These are phyloP conservation scores for Glutinoglossum americanum DNA, from an alignment of 495 filamentous ascomycete genomes.

Conservation along the genomic window DNA sequence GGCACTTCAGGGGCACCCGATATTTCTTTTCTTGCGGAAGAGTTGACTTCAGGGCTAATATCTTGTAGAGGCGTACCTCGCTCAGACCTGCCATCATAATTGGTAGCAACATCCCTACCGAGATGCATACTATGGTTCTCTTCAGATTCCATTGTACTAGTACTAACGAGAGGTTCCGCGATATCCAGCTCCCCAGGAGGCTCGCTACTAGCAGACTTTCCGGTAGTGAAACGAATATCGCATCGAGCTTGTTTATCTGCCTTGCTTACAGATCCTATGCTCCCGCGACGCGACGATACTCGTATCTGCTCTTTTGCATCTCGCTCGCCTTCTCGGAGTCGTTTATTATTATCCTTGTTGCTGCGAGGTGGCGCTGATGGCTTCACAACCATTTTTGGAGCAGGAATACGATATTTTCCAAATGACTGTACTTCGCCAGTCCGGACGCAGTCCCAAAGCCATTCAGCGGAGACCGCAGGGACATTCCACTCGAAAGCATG, in stretches of 20 bases:
- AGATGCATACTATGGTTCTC: not conserved
- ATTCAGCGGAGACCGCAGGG: conserved; percentile 53
- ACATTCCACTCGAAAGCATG: conserved; percentile 52
- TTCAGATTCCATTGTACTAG: not conserved
- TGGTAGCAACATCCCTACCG: not conserved
- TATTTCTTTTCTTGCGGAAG: not conserved
- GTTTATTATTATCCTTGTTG: not conserved
- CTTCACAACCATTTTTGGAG: not conserved
- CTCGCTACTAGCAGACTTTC: not conserved
- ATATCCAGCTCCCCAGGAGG: not conserved
- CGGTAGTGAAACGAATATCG: not conserved
- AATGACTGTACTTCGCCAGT: conserved; percentile 14
- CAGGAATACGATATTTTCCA: conserved; percentile 1
- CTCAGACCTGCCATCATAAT: not conserved
- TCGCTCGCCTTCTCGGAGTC: not conserved
- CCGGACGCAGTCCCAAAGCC: conserved; percentile 68
- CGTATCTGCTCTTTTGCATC: not conserved
- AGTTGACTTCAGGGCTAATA: not conserved
- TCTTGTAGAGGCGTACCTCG: not conserved
- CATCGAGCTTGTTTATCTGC: not conserved
- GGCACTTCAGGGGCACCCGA: not conserved
- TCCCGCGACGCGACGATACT: not conserved
- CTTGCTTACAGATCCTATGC: not conserved
- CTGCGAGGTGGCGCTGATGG: not conserved
- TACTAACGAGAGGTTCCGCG: not conserved